Evolutionary conservation across 2,329 filamentous ascomycete genomes (phyloP), one percentile per base, ranked within the genome.

Genomic region (Metarhizium robertsii): DNA sequence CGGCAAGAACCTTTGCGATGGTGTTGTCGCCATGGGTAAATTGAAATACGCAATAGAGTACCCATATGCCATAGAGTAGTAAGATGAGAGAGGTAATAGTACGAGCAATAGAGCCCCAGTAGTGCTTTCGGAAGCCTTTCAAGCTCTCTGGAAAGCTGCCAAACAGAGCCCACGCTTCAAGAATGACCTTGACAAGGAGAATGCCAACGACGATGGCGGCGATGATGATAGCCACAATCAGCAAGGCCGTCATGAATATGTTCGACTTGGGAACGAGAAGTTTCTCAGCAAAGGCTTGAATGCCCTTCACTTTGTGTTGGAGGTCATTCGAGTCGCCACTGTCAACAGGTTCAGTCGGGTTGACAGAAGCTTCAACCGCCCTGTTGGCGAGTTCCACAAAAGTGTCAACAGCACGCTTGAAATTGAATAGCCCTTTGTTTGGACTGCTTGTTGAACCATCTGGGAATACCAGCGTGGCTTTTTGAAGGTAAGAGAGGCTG

Each of bases 21-120:
- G 92, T 96, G 0, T 92, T 97, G 71, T 97, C 94, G 57, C 92
- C 92, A 46, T 86, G 81, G 1, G 87, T 94, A 71, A 97, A 96
- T 68, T 99, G 94, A 71, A 92, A 97, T 59, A 99, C 82, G 69
- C 92, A 97, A 73, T 96, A 97, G 47, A 97, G 75, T 1, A 91
- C 90, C 94, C 94, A 97, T 58, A 96, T 83, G 59, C 94, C 90
- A 72, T 97, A 99, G 2, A 97, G 81, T 18, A 97, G 76, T 58
- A 97, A 79, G 63, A 99, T 91, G 70, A 99, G 79, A 61, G 89
- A 88, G 47, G 91, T 95, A 65, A 97, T 88, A 16, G 91, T 87
- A 58, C 92, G 89, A 49, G 87, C 89, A 68, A 99, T 86, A 55
- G 91, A 84, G 61, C 89, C 88, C 94, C 94, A 97, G 77, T 97